Evolutionary conservation across 495 filamentous ascomycete genomes (phyloP).

Genomic region (Aspergillus cavernicola): DNA sequence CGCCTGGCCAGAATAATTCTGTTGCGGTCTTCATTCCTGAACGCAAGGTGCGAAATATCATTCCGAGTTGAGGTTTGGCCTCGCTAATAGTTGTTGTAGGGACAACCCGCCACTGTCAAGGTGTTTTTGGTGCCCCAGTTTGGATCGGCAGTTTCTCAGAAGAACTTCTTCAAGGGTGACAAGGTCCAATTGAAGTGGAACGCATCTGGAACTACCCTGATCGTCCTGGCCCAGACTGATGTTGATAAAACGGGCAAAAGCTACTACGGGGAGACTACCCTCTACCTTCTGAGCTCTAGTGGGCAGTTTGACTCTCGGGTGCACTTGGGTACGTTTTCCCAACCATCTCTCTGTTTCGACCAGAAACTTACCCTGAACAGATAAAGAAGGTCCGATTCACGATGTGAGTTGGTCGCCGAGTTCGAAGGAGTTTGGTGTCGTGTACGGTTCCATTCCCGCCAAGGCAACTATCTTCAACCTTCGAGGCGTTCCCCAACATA

Average conservation of each 20-base stretch:
- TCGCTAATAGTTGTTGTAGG: conserved; percentile 43
- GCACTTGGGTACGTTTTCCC: conserved; percentile 59
- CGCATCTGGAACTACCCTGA: conserved; percentile 77
- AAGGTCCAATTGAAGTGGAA: conserved; percentile 99
- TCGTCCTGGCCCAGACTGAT: conserved; percentile 96
- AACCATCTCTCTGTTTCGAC: not conserved
- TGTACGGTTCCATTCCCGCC: conserved; percentile 96
- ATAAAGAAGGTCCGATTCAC: conserved; percentile 98
- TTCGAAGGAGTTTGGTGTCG: conserved; percentile 92
- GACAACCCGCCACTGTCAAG: conserved; percentile 87
- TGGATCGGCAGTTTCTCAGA: conserved; percentile 76
- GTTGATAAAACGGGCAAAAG: conserved; percentile 97
- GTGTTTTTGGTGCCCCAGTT: conserved; percentile 91
- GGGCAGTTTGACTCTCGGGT: conserved; percentile 90
- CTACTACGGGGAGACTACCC: conserved; percentile 97
- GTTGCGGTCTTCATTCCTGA: conserved; percentile 93
- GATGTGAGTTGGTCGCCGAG: conserved; percentile 98
- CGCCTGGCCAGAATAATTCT: conserved; percentile 81
- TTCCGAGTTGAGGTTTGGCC: not conserved
- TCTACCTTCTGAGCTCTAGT: conserved; percentile 90
- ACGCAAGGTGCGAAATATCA: conserved; percentile 65
- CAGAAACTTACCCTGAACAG: conserved; percentile 34
- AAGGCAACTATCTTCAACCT: conserved; percentile 96
- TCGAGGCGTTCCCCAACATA: conserved; percentile 73
- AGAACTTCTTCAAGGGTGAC: conserved; percentile 98